Conservation (phyloP, 441 rosid species). For the Pelargonium cotyledonis region DNA sequence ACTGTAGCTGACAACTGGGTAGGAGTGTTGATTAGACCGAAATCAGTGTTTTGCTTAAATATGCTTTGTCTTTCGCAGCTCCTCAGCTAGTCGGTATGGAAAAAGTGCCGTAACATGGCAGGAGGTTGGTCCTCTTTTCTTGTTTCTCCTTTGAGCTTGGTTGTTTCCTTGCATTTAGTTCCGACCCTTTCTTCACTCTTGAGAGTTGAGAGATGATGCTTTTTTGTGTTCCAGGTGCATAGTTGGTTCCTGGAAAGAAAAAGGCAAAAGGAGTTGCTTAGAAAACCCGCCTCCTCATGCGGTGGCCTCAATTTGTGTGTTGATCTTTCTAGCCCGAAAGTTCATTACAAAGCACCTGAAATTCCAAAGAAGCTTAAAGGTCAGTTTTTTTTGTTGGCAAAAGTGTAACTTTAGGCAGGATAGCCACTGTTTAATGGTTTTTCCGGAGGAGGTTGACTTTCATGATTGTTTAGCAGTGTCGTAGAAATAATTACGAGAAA, state of each 20-base stretch:
- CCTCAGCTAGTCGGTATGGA: slow-evolving; percentile 41
- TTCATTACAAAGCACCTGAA: slow-evolving; percentile 18
- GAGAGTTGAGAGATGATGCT: neutral
- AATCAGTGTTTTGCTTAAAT: slow-evolving; percentile 5
- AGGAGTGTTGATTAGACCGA: neutral
- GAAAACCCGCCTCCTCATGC: slow-evolving; percentile 18
- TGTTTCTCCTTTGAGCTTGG: neutral
- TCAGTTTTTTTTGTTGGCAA: slow-evolving; percentile 18
- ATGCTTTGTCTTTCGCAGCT: slow-evolving; percentile 32
- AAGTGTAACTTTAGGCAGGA: neutral
- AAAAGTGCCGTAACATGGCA: slow-evolving; percentile 58
- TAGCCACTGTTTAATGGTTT: neutral
- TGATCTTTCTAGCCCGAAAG: slow-evolving; percentile 32
- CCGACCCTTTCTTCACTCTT: neutral
- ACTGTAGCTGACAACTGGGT: neutral
- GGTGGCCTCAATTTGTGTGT: slow-evolving; percentile 30
- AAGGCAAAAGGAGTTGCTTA: slow-evolving; percentile 19
- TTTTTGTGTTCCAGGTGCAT: slow-evolving; percentile 44
- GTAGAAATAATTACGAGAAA: too few species aligned
- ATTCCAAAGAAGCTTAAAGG: slow-evolving; percentile 38
- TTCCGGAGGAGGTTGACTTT: too few species aligned
- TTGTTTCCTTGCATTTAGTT: neutral
- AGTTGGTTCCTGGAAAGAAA: slow-evolving; percentile 58
- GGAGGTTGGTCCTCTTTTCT: slow-evolving; percentile 41
- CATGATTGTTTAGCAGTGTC: neutral